Conservation (phyloP, 805 yeast species). For the Teunomyces aglyptinius region DNA sequence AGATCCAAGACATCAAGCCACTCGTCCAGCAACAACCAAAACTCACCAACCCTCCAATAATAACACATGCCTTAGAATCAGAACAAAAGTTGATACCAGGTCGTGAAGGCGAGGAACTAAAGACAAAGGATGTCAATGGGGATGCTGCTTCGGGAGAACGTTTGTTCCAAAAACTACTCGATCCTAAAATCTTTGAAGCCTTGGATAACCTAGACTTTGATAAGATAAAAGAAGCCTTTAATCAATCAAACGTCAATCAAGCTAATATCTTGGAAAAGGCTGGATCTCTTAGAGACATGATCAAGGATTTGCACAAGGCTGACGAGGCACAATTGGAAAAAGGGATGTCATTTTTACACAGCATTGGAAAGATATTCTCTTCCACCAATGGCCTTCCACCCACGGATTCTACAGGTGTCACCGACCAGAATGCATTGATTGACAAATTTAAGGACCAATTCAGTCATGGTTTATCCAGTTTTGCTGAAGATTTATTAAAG, state of each 20-base stretch:
- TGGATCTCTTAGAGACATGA: conserved; percentile 23
- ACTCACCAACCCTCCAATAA: neutral
- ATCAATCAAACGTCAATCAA: conserved; percentile 11
- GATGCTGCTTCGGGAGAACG: conserved; percentile 10
- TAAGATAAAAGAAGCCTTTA: conserved; percentile 16
- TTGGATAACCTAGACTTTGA: conserved; percentile 26
- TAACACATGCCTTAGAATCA: neutral
- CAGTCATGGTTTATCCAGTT: conserved; percentile 26
- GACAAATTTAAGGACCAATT: conserved; percentile 19
- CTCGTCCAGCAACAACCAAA: neutral
- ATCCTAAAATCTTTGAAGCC: conserved; percentile 28
- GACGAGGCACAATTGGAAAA: conserved; percentile 25
- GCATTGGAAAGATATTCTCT: conserved; percentile 21
- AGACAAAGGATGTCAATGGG: neutral
- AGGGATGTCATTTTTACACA: conserved; percentile 22
- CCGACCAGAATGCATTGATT: conserved; percentile 6
- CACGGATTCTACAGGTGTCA: conserved; percentile 7
- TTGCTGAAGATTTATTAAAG: conserved; percentile 77
- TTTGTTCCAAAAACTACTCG: conserved; percentile 22
- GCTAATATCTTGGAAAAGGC: conserved; percentile 25
- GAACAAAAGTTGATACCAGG: neutral
- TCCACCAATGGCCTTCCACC: conserved; percentile 7
- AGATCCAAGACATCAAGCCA: neutral
- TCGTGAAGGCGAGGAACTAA: conserved; percentile 5
- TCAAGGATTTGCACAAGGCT: conserved; percentile 24